Evolutionary conservation across 148 eudicot genomes (phyloP), one percentile per base, ranked within the genome.

Genomic region (Drosera capensis): DNA sequence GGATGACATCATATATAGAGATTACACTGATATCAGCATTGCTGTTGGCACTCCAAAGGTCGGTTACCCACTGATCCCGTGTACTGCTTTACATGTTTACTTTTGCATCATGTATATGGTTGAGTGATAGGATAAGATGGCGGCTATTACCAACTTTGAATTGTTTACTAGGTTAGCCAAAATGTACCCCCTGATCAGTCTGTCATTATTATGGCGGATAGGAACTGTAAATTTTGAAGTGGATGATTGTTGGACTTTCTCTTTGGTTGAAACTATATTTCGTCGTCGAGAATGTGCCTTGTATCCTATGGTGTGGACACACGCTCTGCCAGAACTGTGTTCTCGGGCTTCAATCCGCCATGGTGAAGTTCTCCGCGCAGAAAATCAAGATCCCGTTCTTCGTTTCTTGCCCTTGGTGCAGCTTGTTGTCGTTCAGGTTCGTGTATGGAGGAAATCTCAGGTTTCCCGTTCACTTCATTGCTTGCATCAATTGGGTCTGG

Each of bases 31-130:
- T 60, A 80, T 90, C 51, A 90, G 97, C 56, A 90, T 90, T 45
- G 97, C 97, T 58, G 97, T 88, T 52, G 97, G 97, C 38, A 88
- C 97, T 23, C 79, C 92, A 30, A 88, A 88, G 97, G 97, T 77
- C n/a, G 42, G 74, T 56, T 1, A 13, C 25, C 8, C 5, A 31
- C 30, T 26, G 7, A 25, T 23, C 14, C 17, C 20, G 28, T 25
- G 5, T 17, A 8, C 13, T 14, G 14, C 44, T 22, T 39, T 20
- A 2, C 16, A 14, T 1, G 7, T 17, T n/a, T n/a, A n/a, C n/a
- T n/a, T n/a, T n/a, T n/a, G n/a, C n/a, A n/a, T n/a, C n/a, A n/a
- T n/a, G n/a, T n/a, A n/a, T n/a, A n/a, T n/a, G n/a, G n/a, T n/a
- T n/a, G n/a, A n/a, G n/a, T n/a, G n/a, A n/a, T n/a, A n/a, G n/a